Evolutionary conservation across 768 basidiomycete genomes (phyloP).

Genomic region (Coprinopsis cinerea): DNA sequence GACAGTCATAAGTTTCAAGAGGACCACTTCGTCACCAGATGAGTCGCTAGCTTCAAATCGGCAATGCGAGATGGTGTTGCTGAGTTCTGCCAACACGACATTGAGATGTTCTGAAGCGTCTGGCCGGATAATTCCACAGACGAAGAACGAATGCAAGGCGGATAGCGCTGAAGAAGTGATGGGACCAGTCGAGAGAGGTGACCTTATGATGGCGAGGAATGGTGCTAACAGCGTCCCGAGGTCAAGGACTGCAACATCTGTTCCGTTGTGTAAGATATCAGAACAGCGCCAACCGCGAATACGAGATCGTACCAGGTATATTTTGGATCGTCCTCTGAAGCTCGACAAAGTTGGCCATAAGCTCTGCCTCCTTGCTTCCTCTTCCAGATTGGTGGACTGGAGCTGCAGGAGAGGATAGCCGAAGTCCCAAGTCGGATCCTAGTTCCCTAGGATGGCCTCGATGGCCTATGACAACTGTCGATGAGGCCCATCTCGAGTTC

Average conservation of each 20-base stretch:
- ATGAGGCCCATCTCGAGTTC: conserved; percentile 93
- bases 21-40: conserved; percentile 94
- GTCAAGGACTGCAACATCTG: conserved; percentile 57
- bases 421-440: conserved; percentile 69
- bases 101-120: conserved; percentile 53
- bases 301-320: conserved; percentile 46
- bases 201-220: conserved; percentile 90
- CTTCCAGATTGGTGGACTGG: conserved; percentile 38
- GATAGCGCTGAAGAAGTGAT: conserved; percentile 94
- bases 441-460: conserved; percentile 65
- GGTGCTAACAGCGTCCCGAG: conserved; percentile 68
- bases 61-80: conserved; percentile 88
- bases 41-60: conserved; percentile 98
- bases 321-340: conserved; percentile 71
- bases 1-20: conserved; percentile 86
- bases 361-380: conserved; percentile 67
- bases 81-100: conserved; percentile 71
- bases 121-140: conserved; percentile 63
- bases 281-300: background rate
- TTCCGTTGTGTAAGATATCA: background rate
- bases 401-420: conserved; percentile 48
- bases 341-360: conserved; percentile 87
- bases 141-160: conserved; percentile 83
- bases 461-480: conserved; percentile 52
- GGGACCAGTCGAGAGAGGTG: conserved; percentile 91